These are phyloP conservation scores for Stramenopiles sp. DNA, from an alignment of 352 stramenopile genomes.

Conservation along the genomic window DNA sequence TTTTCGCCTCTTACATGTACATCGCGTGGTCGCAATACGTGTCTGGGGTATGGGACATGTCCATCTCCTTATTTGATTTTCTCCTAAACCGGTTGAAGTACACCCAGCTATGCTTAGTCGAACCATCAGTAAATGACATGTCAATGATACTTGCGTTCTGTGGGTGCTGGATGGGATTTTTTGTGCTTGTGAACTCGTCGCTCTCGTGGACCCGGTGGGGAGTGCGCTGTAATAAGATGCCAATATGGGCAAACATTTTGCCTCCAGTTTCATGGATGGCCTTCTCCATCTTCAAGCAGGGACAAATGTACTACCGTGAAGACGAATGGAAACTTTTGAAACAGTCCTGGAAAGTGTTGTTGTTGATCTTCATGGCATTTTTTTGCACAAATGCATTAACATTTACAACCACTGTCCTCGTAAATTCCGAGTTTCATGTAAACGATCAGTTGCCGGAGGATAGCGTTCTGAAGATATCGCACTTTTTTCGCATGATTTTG, in stretches of 20 bases:
- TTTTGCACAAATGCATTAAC: constrained; percentile 12
- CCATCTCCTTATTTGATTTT: too few relatives aligned
- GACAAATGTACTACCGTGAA: not conserved
- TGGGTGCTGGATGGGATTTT: not conserved
- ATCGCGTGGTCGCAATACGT: too few relatives aligned
- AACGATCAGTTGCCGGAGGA: too few relatives aligned
- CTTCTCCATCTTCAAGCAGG: not conserved
- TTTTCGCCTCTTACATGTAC: not conserved
- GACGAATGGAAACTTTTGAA: not conserved
- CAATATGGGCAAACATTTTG: not conserved
- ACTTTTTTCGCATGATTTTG: not conserved
- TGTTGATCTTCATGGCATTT: not conserved
- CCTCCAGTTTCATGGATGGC: not conserved
- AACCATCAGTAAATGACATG: not conserved
- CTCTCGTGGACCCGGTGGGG: not conserved
- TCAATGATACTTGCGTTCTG: not conserved
- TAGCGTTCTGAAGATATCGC: too few relatives aligned
- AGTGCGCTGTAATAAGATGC: not conserved
- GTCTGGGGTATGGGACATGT: too few relatives aligned
- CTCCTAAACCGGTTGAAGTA: not conserved
- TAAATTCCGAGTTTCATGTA: constrained; percentile 6
- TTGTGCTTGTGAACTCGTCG: not conserved
- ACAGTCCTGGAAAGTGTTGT: not conserved
- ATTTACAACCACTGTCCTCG: not conserved
- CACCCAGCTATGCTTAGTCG: not conserved